phyloP scores from a whole-genome alignment of 2,329 filamentous ascomycete genomes.

The Huntiella omanensis region DNA sequence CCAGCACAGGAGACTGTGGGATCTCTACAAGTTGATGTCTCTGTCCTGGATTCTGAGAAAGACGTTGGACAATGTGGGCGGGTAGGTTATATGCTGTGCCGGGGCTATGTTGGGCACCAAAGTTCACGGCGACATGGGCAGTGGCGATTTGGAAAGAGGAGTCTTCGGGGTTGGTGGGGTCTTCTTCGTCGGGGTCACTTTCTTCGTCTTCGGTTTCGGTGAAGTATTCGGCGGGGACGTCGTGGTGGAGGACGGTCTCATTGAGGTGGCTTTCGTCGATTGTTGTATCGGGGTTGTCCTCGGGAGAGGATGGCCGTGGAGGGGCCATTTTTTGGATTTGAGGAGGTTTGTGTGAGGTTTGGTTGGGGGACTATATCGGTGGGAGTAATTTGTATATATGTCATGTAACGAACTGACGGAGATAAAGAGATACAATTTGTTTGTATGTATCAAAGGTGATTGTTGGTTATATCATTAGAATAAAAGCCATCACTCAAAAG shows the following conservation, averaged over 20 bases:
- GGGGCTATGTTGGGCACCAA: not conserved
- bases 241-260: not conserved
- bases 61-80: slow-evolving; percentile 4
- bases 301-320: not conserved
- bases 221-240: slow-evolving; percentile 2
- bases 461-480: no score
- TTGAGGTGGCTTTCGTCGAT: not conserved
- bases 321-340: not conserved
- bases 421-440: no score
- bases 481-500: no score
- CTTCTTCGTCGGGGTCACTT: not conserved
- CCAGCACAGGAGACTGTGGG: slow-evolving; percentile 1
- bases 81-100: slow-evolving; percentile 2
- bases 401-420: no score
- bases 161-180: not conserved
- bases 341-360: not conserved
- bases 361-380: not conserved
- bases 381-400: not conserved
- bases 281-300: not conserved
- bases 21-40: slow-evolving; percentile 6
- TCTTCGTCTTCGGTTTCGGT: not conserved
- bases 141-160: not conserved
- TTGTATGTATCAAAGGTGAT: no score
- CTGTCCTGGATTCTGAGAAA: slow-evolving; percentile 4
- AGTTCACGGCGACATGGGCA: slow-evolving; percentile 6